Conservation (phyloP, 2,329 filamentous ascomycete genomes). For the Metarhizium robertsii region DNA sequence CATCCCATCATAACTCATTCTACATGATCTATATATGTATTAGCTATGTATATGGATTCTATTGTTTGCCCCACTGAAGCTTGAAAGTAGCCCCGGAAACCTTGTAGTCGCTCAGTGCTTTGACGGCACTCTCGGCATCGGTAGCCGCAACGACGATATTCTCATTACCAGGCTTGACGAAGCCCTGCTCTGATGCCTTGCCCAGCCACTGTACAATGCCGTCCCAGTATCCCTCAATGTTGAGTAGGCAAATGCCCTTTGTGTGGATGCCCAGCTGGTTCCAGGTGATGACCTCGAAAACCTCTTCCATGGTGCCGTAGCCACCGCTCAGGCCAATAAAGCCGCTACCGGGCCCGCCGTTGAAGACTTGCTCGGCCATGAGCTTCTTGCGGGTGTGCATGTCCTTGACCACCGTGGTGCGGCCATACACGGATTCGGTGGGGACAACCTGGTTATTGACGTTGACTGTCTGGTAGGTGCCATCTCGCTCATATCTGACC, state of each 20-base stretch:
- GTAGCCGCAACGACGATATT: slow-evolving; percentile 71
- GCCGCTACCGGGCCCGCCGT: slow-evolving; percentile 71
- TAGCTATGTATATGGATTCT: slow-evolving; percentile 12
- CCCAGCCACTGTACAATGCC: slow-evolving; percentile 75
- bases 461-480: slow-evolving; percentile 38
- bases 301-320: slow-evolving; percentile 91
- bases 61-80: slow-evolving; percentile 69
- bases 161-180: slow-evolving; percentile 61
- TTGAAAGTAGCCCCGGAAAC: slow-evolving; percentile 67
- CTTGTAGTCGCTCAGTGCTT: slow-evolving; percentile 63
- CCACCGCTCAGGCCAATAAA: slow-evolving; percentile 86
- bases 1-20: not conserved
- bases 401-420: slow-evolving; percentile 80
- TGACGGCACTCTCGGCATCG: slow-evolving; percentile 62
- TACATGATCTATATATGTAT: not conserved
- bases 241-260: slow-evolving; percentile 69
- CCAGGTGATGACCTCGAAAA: slow-evolving; percentile 88
- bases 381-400: slow-evolving; percentile 95
- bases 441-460: slow-evolving; percentile 47
- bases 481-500: slow-evolving; percentile 65
- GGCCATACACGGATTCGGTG: slow-evolving; percentile 60
- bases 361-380: slow-evolving; percentile 83
- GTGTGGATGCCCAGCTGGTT: slow-evolving; percentile 93
- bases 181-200: slow-evolving; percentile 65
- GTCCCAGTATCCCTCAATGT: slow-evolving; percentile 88